Base-by-base conservation (phyloP, 2,329 filamentous ascomycete species). In the Lecanosticta acicola region DNA sequence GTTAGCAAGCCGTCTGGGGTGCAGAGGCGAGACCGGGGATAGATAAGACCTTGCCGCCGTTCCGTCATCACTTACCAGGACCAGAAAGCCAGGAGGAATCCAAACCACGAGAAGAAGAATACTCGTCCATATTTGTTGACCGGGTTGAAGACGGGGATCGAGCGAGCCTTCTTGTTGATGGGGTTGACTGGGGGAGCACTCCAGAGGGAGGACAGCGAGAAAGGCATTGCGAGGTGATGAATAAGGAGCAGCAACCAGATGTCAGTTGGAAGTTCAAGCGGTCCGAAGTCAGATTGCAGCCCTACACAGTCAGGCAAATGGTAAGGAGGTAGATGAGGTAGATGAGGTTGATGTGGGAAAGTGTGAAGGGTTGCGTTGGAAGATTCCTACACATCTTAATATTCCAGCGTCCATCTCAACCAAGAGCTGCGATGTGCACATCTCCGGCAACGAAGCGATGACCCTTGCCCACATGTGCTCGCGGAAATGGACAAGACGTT, bases 61-160 rank as follows among this genome's bases (percentile, higher is more conserved):
- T 5, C 24, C 11, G 11, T 29, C 11, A 29, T 24, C 21, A 61
- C 70, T 61, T 64, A 75, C 78, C 78, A 95, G 9, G 87, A 89
- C 77, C 87, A 87, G 68, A 94, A 95, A 5, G 86, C 84, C 43
- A 91, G 78, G 77, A 93, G 82, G 67, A 93, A 93, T 2, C 86
- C 86, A 39, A 89, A 76, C 81, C 86, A 93, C 1, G 85, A 85
- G 70, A 94, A 94, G 73, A 90, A 88, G 68, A 94, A 94, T 0
- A 93, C 88, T 4, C 88, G 78, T 32, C 88, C 89, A 71, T 95
- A 89, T 57, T 81, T 71, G 65, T 94, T 77, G 58, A 90, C 63
- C 0, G 84, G 79, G 65, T 94, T 94, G 51, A 95, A 71, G 17
- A 87, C 65, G 0, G 89, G 89, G 38, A 95, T 79, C 0, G 85